A percentile compares a stretch with the other conserved stretches of the same genome.
These are phyloP conservation scores for Euphorbia lathyris DNA, from an alignment of 345 rosid genomes.

Conservation along the genomic window DNA sequence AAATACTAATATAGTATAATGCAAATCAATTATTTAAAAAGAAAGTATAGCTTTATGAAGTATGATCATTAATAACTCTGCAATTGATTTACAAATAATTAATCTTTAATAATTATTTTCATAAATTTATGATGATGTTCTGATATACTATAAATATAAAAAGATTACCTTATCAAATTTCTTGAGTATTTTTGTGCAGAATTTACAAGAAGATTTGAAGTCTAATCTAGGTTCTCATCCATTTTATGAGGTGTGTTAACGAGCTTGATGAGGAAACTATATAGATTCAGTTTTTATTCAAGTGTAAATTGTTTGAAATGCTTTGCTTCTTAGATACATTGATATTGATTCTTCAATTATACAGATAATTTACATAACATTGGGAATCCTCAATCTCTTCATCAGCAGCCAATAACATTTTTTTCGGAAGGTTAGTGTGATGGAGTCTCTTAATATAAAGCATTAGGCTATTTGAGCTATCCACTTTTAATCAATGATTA, in stretches of 20 bases:
- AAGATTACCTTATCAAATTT: no score
- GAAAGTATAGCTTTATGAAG: no score
- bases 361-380: slow-evolving; percentile 89
- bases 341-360: not conserved
- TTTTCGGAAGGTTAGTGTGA: slow-evolving; percentile 77
- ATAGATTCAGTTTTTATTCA: not conserved
- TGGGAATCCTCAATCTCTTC: slow-evolving; percentile 96
- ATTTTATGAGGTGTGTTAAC: slow-evolving; percentile 70
- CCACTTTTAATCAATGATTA: slow-evolving; percentile 16
- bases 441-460: not conserved
- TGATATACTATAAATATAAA: no score
- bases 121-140: no score
- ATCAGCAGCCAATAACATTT: slow-evolving; percentile 86
- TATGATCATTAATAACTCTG: no score
- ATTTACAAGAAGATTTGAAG: slow-evolving; percentile 68
- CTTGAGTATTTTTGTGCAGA: slow-evolving; percentile 43
- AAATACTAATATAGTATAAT: no score
- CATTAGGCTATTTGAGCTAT: not conserved
- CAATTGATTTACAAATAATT: no score
- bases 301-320: not conserved
- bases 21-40: no score
- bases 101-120: no score
- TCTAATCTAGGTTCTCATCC: slow-evolving; percentile 63
- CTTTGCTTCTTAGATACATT: not conserved
- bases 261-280: no score